Base-by-base conservation (phyloP, 257 asterid species). In the Nicotiana paniculata region DNA sequence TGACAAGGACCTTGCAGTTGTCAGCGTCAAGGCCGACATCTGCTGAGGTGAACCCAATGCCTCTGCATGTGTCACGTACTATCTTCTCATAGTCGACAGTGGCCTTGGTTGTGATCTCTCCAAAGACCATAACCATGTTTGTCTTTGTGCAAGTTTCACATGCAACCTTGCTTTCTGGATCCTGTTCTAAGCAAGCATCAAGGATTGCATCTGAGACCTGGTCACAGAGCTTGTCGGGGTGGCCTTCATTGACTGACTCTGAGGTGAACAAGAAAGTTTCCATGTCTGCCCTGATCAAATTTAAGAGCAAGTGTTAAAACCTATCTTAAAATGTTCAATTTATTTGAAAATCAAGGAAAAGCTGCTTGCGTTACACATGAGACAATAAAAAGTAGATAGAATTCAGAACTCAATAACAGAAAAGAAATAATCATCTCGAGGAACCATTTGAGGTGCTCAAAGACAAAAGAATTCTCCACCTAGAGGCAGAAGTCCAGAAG, bases 1-100 rank as follows among this genome's bases (percentile, higher is more conserved):
- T 92, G 65, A 94, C 98, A 15, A 94, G 93, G 84, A 94, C 98
- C 89, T 92, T 94, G 97, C 98, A 94, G 86, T 94, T 89, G 88
- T 91, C 98, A 63, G 98, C 98, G 39, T 94, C 98, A n/a, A 94
- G 97, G 75, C 98, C 98, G 72, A 94, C 98, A 57, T 94, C 98
- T 3, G 97, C 82, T 4, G 98, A 92, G 9, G 65, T 89, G 89
- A 93, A 93, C 18, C 98, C 98, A 26, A 93, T 93, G 37, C 90
- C 96, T 59, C 98, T 89, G 90, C 98, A 93, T 33, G 98, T 93
- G 67, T 89, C 93, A 0, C 98, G 93, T 24, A 92, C 98, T 24
- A 93, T 91, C 89, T 93, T 93, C 87, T 93, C 97, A 37, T 93
- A 93, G 87, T 93, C 61, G 0, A 93, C 92, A 0, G 84, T 83